These are phyloP conservation scores for Pilobolus umbonatus DNA, from an alignment of 192 early-diverging fungal species.

Conservation along the genomic window DNA sequence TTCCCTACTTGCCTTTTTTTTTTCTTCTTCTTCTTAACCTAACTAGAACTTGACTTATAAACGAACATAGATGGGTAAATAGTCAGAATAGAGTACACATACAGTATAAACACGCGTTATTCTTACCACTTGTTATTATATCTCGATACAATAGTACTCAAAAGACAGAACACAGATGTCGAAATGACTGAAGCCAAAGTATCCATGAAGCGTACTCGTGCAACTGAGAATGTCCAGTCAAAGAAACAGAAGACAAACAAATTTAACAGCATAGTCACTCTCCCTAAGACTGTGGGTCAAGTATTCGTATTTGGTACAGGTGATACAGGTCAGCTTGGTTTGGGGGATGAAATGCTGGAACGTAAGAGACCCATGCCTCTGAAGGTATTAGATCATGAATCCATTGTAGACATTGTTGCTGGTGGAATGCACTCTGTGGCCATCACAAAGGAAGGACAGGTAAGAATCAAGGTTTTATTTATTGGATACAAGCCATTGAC, in stretches of 20 bases:
- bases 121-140: too few species aligned
- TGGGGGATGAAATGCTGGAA: constrained; percentile 77
- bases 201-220: background rate
- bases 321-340: constrained; percentile 87
- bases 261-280: constrained; percentile 1
- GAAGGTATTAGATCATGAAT: constrained; percentile 57
- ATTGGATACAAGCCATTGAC: background rate
- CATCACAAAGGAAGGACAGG: constrained; percentile 66
- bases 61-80: too few species aligned
- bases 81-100: too few species aligned
- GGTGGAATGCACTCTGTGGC: constrained; percentile 90
- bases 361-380: constrained; percentile 75
- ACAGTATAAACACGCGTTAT: too few species aligned
- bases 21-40: too few species aligned
- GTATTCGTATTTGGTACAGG: constrained; percentile 87
- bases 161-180: constrained; percentile 11
- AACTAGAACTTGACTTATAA: too few species aligned
- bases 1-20: too few species aligned
- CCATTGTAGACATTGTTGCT: constrained; percentile 73
- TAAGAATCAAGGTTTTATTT: constrained; percentile 20
- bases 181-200: constrained; percentile 5
- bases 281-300: constrained; percentile 34
- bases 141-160: too few species aligned
- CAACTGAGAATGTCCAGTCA: background rate
- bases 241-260: background rate